Base-by-base conservation (phyloP, 1,284 basidiomycete genomes). In the Cryptococcus depauperatus region DNA sequence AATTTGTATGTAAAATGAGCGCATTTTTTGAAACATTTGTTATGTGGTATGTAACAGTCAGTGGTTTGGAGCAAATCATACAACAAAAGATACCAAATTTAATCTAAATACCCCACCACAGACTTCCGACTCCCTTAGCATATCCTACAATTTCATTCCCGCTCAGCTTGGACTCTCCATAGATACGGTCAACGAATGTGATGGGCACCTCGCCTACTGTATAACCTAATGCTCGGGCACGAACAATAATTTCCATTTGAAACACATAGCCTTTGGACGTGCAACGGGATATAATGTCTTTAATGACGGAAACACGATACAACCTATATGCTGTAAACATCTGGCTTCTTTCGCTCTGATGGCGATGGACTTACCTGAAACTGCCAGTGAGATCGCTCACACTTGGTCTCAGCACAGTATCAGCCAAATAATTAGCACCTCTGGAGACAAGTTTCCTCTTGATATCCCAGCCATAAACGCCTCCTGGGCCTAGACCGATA, bases 211-310 rank as follows among this genome's bases (percentile, higher is more conserved):
- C 89, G 10, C 86, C 89, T 1, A 93, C 80, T 5, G 77, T 79
- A 70, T 88, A 92, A 6, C 85, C 87, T 41, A 85, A 72, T 1
- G 84, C 79, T 37, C 82, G 77, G 2, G 89, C 89, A 4, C 89
- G 80, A 22, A 90, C 89, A 77, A 92, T 89, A 79, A 92, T 92
- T 69, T 93, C 89, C 89, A 93, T 93, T 74, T 93, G 89, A 75
- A 93, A 92, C 13, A 93, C 89, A 61, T 92, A 93, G 3, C 89
- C 89, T 55, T 85, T 85, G 14, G 85, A 88, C 51, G 83, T 79
- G 7, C 84, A 88, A 54, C 83, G 76, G 5, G 80, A 77, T 59
- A 93, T 92, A 59, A 93, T 84, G 56, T 85, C 81, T 42, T 77
- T 77, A 47, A 93, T 75, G 5, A 86, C 87, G 1, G 77, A 76